A percentile compares a stretch with the other conserved stretches of the same genome.
These are phyloP conservation scores for Coemansia sp. DNA, from an alignment of 192 early-diverging fungal species.

Conservation along the genomic window DNA sequence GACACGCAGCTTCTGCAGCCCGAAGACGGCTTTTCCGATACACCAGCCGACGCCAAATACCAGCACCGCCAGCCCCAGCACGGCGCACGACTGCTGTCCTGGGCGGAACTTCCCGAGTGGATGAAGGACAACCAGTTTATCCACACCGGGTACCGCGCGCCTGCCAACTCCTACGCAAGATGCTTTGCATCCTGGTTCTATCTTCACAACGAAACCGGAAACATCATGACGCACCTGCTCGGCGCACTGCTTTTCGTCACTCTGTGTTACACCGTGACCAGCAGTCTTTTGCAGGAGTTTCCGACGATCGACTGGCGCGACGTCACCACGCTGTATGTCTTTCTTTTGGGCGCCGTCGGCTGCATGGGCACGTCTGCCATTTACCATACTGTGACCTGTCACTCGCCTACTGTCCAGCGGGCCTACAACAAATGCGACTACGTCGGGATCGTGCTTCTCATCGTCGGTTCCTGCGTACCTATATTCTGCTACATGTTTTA, in stretches of 20 bases:
- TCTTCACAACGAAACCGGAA: conserved; percentile 92
- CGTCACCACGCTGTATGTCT: conserved; percentile 67
- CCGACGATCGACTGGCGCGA: conserved; percentile 65
- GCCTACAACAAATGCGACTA: conserved; percentile 91
- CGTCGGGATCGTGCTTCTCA: conserved; percentile 83
- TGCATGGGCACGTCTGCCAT: conserved; percentile 79
- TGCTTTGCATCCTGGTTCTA: conserved; percentile 78
- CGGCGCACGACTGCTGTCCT: conserved; percentile 21
- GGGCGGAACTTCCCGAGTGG: conserved; percentile 68
- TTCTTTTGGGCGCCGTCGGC: conserved; percentile 69
- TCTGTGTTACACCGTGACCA: conserved; percentile 55
- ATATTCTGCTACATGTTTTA: conserved; percentile 61
- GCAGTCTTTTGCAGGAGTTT: conserved; percentile 44
- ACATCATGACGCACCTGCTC: conserved; percentile 85
- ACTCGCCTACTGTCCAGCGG: conserved; percentile 66
- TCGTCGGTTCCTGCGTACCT: conserved; percentile 60
- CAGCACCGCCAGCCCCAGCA: conserved; percentile 10
- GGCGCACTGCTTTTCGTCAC: conserved; percentile 64
- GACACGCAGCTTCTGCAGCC: conserved; percentile 8
- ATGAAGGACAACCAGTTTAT: conserved; percentile 84
- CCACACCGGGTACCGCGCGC: conserved; percentile 75
- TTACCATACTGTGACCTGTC: conserved; percentile 84
- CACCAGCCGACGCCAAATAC: not conserved
- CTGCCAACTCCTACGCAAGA: conserved; percentile 68
- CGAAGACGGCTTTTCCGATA: not conserved